phyloP scores from a whole-genome alignment of 2,329 filamentous ascomycete genomes.

The Davidsoniella neocaledoniae region DNA sequence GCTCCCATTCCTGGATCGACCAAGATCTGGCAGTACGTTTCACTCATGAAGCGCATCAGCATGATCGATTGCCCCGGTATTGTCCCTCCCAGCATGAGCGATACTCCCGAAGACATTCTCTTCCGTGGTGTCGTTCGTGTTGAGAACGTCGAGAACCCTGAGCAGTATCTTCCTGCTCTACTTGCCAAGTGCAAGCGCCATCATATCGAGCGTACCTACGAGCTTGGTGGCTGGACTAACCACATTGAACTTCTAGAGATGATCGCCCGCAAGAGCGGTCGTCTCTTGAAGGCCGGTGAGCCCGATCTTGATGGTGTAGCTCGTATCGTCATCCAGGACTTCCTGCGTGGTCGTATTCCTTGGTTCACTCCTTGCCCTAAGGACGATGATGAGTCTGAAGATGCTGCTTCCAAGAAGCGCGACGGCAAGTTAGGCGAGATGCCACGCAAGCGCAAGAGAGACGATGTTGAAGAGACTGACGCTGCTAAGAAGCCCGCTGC shows the following conservation, averaged over 20 bases:
- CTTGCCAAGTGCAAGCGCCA: slow-evolving; percentile 64
- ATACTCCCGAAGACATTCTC: slow-evolving; percentile 75
- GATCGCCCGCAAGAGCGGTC: slow-evolving; percentile 71
- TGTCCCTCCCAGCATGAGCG: slow-evolving; percentile 71
- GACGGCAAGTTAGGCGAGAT: slow-evolving; percentile 74
- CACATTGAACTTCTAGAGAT: slow-evolving; percentile 72
- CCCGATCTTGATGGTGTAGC: slow-evolving; percentile 88
- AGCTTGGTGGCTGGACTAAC: slow-evolving; percentile 61
- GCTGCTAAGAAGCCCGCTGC: slow-evolving; percentile 18
- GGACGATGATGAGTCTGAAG: slow-evolving; percentile 25
- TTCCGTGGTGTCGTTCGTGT: slow-evolving; percentile 83
- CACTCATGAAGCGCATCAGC: slow-evolving; percentile 75
- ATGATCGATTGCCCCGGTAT: slow-evolving; percentile 95
- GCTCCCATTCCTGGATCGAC: slow-evolving; percentile 75
- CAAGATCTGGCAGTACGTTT: slow-evolving; percentile 97
- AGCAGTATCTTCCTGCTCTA: slow-evolving; percentile 83
- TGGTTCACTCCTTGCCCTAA: slow-evolving; percentile 78
- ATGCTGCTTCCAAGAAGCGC: slow-evolving; percentile 45
- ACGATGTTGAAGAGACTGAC: slow-evolving; percentile 31
- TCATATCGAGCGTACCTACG: slow-evolving; percentile 87
- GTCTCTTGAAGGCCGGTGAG: slow-evolving; percentile 81
- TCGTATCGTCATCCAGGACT: slow-evolving; percentile 94
- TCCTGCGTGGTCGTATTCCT: slow-evolving; percentile 83
- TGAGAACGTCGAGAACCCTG: slow-evolving; percentile 90
- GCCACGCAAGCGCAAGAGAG: slow-evolving; percentile 58